phyloP scores from a whole-genome alignment of 2,329 filamentous ascomycete species.

The Pseudogymnoascus sp. region DNA sequence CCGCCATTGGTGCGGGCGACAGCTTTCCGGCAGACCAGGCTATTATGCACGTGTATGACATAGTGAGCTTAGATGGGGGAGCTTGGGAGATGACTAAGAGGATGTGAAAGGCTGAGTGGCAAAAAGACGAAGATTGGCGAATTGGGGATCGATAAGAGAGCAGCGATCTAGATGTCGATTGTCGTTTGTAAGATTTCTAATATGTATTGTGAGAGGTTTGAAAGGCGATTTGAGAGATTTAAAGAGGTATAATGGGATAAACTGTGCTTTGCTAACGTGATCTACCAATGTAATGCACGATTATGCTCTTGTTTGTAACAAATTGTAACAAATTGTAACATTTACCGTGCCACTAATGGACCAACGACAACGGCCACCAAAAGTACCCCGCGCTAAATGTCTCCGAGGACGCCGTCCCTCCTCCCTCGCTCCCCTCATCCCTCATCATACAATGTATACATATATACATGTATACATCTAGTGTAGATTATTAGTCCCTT shows the following conservation, averaged over 20 bases:
- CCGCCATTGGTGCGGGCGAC: neutral
- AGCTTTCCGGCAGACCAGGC: neutral
- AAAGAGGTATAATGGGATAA: neutral
- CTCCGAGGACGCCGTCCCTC: neutral
- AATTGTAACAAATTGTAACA: neutral
- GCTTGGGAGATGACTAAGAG: neutral
- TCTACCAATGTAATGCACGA: neutral
- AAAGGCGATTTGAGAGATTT: neutral
- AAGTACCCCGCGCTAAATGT: neutral
- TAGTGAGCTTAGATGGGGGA: neutral
- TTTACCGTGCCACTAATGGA: neutral
- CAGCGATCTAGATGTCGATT: neutral
- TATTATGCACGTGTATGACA: slow-evolving; percentile 1
- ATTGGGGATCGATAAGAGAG: neutral
- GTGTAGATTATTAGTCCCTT: neutral
- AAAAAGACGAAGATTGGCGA: neutral
- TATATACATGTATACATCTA: too few species aligned
- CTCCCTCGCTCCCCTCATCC: neutral
- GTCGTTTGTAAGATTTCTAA: neutral
- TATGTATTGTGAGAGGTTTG: neutral
- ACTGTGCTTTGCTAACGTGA: neutral
- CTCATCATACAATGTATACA: neutral
- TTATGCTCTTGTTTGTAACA: neutral
- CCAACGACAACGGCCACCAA: too few species aligned
- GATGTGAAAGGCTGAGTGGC: neutral